Evolutionary conservation across 148 eudicot genomes (phyloP).

Genomic region (Tetragonia tetragonoides): DNA sequence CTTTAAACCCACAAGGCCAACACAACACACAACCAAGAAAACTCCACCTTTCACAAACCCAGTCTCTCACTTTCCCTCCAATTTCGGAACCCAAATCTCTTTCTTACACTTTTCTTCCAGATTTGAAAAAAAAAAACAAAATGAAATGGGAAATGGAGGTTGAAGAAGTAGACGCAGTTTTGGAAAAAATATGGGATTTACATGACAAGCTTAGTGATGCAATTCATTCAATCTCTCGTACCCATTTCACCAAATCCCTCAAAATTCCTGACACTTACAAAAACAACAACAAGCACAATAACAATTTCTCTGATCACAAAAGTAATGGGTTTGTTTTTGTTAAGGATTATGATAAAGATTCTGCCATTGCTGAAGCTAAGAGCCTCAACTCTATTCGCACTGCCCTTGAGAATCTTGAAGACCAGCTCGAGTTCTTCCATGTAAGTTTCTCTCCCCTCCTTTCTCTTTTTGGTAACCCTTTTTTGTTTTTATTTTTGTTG

Average conservation of each 20-base stretch:
- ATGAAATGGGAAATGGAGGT: constrained; percentile 67
- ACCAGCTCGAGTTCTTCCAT: constrained; percentile 87
- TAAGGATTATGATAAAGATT: constrained; percentile 60
- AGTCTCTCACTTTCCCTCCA: neutral
- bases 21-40: neutral
- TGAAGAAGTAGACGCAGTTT: constrained; percentile 62
- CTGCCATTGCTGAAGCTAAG: constrained; percentile 73
- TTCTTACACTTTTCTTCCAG: neutral
- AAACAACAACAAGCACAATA: constrained; percentile 10
- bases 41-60: neutral
- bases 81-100: neutral
- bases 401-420: constrained; percentile 88
- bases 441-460: constrained; percentile 38
- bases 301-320: constrained; percentile 7
- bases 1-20: neutral
- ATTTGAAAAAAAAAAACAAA: constrained; percentile 11
- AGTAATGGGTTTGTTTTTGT: constrained; percentile 55
- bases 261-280: constrained; percentile 24
- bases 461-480: neutral
- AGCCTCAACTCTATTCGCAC: constrained; percentile 78
- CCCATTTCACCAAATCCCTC: constrained; percentile 61
- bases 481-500: neutral
- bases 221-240: constrained; percentile 71
- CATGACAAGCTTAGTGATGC: constrained; percentile 97
- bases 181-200: constrained; percentile 86